Conservation (phyloP, 108 stramenopile genomes). For the Mediolabrus comicus region DNA sequence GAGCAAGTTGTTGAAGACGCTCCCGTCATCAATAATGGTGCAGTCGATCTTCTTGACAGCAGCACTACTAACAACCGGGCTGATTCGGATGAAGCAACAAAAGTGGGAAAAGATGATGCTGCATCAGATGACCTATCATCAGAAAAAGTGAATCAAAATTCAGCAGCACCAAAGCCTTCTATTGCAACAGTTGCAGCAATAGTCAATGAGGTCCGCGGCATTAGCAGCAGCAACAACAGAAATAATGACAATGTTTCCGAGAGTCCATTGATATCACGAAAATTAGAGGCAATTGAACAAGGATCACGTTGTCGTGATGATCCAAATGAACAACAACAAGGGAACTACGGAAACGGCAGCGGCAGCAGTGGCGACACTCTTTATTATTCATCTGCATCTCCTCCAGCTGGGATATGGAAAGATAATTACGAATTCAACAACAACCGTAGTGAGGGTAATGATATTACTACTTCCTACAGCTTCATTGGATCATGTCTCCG, state of each 20-base stretch:
- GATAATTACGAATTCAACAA: not conserved
- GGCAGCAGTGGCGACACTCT: not conserved
- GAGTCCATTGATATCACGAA: not conserved
- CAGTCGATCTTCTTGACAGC: not conserved
- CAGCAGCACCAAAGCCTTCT: not conserved
- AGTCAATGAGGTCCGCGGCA: not conserved
- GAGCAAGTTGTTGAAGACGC: not conserved
- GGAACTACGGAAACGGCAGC: not conserved
- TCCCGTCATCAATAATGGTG: not conserved
- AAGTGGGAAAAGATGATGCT: not conserved
- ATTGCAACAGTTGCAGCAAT: constrained; percentile 1
- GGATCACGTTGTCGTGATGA: not conserved
- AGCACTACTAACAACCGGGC: not conserved
- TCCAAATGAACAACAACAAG: not conserved
- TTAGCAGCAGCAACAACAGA: not conserved
- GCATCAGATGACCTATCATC: not conserved
- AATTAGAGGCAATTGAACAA: not conserved
- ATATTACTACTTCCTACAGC: not conserved
- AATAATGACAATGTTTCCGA: not conserved
- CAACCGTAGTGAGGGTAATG: not conserved
- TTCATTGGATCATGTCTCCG: not conserved
- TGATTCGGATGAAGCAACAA: not conserved
- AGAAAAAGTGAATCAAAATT: not conserved
- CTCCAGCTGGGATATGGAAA: not conserved
- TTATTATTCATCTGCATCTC: not conserved